Evolutionary conservation across 1,139 yeast genomes (phyloP).

Genomic region (Taphrina betulina): DNA sequence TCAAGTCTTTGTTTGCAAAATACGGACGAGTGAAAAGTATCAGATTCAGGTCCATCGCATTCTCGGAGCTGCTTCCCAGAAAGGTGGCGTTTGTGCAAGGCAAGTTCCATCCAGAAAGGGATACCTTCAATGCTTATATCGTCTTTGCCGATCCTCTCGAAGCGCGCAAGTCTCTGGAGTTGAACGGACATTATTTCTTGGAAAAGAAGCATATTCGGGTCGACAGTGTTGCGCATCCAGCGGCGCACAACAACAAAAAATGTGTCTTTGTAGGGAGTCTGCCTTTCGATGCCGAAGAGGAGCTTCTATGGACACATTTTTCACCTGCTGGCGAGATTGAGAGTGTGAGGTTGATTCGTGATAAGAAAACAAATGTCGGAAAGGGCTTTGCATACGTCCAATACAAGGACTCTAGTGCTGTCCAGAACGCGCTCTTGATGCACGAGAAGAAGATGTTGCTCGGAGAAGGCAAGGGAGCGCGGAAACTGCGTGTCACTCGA

Average conservation of each 20-base stretch:
- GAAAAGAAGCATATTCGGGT: constrained; percentile 73
- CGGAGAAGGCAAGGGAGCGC: constrained; percentile 46
- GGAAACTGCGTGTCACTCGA: constrained; percentile 76
- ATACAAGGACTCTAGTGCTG: constrained; percentile 75
- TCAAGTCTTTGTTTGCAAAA: constrained; percentile 41
- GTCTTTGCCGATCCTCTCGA: constrained; percentile 64
- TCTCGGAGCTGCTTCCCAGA: constrained; percentile 83
- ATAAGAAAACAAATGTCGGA: constrained; percentile 88
- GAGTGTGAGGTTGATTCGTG: constrained; percentile 86
- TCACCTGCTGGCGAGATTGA: constrained; percentile 64
- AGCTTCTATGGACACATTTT: constrained; percentile 81
- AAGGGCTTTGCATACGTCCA: constrained; percentile 97
- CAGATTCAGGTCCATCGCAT: constrained; percentile 89
- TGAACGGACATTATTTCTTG: constrained; percentile 69
- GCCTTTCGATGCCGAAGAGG: constrained; percentile 91
- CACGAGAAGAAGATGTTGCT: constrained; percentile 62
- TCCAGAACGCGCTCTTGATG: constrained; percentile 75
- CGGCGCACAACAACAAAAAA: constrained; percentile 71
- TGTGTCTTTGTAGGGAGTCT: constrained; percentile 91
- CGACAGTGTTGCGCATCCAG: constrained; percentile 88
- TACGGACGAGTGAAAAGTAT: constrained; percentile 68
- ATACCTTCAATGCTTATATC: constrained; percentile 81
- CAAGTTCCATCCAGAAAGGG: constrained; percentile 72
- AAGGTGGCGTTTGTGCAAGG: constrained; percentile 86
- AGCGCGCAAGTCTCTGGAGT: constrained; percentile 52